These are phyloP conservation scores for Cubamyces sp. DNA, from an alignment of 768 basidiomycete genomes.

Conservation along the genomic window DNA sequence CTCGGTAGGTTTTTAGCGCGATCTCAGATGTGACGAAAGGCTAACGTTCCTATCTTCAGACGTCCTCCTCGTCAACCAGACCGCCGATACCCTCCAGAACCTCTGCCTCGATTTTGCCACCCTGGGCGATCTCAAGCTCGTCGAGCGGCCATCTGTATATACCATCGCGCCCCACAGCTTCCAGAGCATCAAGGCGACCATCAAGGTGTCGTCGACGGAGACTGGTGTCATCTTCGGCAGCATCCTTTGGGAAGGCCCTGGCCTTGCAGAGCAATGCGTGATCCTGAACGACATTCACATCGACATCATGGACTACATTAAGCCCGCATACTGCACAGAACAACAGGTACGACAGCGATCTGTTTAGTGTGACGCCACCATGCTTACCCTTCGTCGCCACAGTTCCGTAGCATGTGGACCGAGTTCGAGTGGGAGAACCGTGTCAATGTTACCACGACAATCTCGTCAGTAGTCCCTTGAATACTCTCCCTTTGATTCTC, in stretches of 20 bases:
- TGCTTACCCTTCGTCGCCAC: constrained; percentile 9
- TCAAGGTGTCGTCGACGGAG: constrained; percentile 98
- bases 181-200: constrained; percentile 98
- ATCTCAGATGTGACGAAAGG: not conserved
- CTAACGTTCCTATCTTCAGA: constrained; percentile 48
- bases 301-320: constrained; percentile 99
- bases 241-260: constrained; percentile 93
- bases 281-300: constrained; percentile 97
- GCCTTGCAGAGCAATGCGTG: constrained; percentile 86
- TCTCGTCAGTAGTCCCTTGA: constrained; percentile 61
- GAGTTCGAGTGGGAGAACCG: constrained; percentile 99
- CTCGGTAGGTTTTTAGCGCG: constrained; percentile 56
- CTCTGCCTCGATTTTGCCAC: constrained; percentile 98
- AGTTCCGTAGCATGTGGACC: constrained; percentile 99
- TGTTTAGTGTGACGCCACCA: not conserved
- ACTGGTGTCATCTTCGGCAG: constrained; percentile 99
- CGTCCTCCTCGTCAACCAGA: constrained; percentile 96
- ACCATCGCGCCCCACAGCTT: constrained; percentile 96
- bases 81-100: constrained; percentile 91
- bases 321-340: constrained; percentile 94
- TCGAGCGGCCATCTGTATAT: constrained; percentile 92
- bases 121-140: constrained; percentile 93
- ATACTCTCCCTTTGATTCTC: not conserved
- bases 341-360: constrained; percentile 65
- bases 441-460: constrained; percentile 86